phyloP scores from a whole-genome alignment of 345 rosid species.

The Salix brachista region DNA sequence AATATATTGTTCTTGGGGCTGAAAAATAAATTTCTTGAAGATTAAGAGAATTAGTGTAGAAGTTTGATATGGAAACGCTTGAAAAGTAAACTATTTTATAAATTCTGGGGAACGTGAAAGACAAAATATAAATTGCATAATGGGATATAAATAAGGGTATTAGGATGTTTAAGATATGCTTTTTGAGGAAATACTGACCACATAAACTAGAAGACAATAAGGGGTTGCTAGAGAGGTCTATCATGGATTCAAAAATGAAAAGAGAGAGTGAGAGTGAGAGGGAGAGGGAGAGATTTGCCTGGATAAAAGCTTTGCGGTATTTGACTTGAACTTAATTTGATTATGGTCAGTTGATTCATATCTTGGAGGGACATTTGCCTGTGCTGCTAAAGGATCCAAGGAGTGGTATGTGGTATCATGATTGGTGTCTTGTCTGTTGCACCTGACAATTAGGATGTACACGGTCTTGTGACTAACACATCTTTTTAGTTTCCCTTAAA shows the following conservation, averaged over 20 bases:
- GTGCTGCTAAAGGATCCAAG: neutral
- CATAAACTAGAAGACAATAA: neutral
- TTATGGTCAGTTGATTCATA: neutral
- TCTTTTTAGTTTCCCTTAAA: neutral
- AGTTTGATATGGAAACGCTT: neutral
- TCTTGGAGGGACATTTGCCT: neutral
- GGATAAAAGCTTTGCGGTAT: too few relatives aligned
- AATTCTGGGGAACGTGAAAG: neutral
- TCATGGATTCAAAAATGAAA: neutral
- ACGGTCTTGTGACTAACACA: neutral
- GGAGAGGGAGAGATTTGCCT: too few relatives aligned
- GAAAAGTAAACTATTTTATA: neutral
- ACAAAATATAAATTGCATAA: neutral
- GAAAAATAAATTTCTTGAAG: neutral
- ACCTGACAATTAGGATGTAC: neutral
- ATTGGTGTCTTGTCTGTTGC: neutral
- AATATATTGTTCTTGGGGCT: neutral
- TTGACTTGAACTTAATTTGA: neutral
- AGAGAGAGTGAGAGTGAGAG: too few relatives aligned
- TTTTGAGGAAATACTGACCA: neutral
- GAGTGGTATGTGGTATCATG: neutral
- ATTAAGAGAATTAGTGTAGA: neutral
- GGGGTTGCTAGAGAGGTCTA: neutral
- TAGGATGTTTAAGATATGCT: neutral
- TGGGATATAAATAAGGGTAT: neutral